Conservation (phyloP, 2,329 filamentous ascomycete species). For the Pyricularia sp. region DNA sequence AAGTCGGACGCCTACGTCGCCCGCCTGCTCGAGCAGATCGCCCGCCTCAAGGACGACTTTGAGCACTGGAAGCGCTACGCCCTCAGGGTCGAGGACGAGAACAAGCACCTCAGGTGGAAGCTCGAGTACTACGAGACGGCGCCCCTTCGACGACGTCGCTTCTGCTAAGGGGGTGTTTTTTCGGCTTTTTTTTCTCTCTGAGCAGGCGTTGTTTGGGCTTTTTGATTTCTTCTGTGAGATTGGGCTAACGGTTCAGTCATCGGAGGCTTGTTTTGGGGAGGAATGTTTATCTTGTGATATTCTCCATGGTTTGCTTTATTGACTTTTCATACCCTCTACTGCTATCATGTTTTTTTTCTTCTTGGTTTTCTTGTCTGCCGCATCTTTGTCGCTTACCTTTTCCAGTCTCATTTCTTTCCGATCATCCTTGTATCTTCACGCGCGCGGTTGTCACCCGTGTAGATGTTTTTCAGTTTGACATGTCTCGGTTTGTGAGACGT, state of each 20-base stretch:
- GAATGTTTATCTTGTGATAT: neutral
- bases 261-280: no score
- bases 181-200: neutral
- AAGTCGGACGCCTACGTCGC: neutral
- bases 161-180: neutral
- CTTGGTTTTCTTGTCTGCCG: neutral
- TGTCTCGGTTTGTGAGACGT: neutral
- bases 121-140: slow-evolving; percentile 3
- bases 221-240: neutral
- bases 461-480: neutral
- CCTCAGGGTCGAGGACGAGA: neutral
- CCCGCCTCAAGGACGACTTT: neutral
- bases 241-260: neutral
- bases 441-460: neutral
- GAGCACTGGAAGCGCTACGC: neutral
- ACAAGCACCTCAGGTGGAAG: slow-evolving; percentile 2
- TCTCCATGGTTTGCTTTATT: neutral
- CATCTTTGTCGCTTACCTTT: neutral
- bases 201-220: neutral
- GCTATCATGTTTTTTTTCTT: neutral
- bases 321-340: neutral
- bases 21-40: neutral
- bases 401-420: neutral
- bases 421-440: neutral
- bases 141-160: neutral